Evolutionary conservation across 148 eudicot species (phyloP), one percentile per base, ranked within the genome.

Genomic region (Chenopodium berlandieri): DNA sequence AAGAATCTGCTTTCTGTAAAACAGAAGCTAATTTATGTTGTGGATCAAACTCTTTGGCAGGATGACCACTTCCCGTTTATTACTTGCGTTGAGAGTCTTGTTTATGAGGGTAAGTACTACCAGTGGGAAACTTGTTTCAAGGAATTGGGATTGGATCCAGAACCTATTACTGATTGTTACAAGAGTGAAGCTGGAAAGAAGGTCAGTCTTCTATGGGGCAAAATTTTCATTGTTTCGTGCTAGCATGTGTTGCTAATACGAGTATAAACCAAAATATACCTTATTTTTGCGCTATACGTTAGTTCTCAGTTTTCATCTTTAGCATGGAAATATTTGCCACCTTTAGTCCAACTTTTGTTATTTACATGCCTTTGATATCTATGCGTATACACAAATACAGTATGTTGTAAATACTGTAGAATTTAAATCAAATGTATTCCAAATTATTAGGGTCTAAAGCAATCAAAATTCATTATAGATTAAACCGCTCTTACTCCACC

Each of bases 101-200:
- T 87, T 52, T 83, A 85, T 54, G 71, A 90, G 40, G 75, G 77
- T 66, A 87, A 83, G 50, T 91, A 84, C 68, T 19, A 76, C 2
- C 66, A 87, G 74, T 93, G 97, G 95, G 92, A 88, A 70, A 86
- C 88, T 25, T 93, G 97, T 82, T 93, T 84, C 75, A 82, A 78
- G 75, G 80, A 84, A 76, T 79, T 91, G 87, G 75, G 76, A 23
- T 88, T 92, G 85, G 89, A 92, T 86, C 75, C 88, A 31, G 34
- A 79, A 22, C 86, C 91, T 40, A 84, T 94, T 69, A 37, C 54
- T 71, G 86, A 86, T 44, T 94, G 98, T 83, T 84, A 82, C 75
- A 69, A 17, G 48, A 76, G 82, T 73, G 91, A 87, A 16, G 73
- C 58, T 75, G 98, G 98, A 71, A 82, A 63, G n/a, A 79, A 94